Base-by-base conservation (phyloP, 164 flowering plant genomes). In the Sextonia rubra region DNA sequence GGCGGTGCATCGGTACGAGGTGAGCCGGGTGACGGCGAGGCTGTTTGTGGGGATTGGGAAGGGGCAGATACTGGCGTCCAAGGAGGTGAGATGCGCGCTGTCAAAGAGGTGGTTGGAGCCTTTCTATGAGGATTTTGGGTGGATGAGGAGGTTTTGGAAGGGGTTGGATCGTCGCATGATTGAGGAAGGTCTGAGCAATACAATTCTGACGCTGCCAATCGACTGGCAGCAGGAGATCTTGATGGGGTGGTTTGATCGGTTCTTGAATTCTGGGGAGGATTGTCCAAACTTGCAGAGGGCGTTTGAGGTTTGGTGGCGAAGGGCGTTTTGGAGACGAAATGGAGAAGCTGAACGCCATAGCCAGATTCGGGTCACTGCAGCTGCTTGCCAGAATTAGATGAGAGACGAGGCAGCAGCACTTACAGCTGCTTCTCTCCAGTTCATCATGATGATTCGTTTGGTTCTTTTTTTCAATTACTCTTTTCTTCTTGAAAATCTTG, bases 241-340 rank as follows among this genome's bases (percentile, higher is more conserved):
- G 68, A 84, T 95, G 49, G 82, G 89, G 60, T 95, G 99, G 99
- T 95, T 95, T 62, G 77, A 90, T 61, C 75, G 99, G 64, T 95
- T 92, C 83, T 74, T 93, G 78, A 93, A 90, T 76, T 84, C 90
- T 0, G 92, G 94, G 4, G 98, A 92, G 65, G 97, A 95, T 76
- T 93, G 98, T 74, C 99, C 99, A 1, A 95, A 95, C 71, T 86
- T 95, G 23, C 97, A 89, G 78, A 85, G 94, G 78, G 99, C 90
- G 7, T 95, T 95, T 70, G 96, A 95, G 69, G 91, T 88, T 60
- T 95, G 99, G 99, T 95, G 98, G 98, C 85, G 96, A 75, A 84
- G 99, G 76, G 91, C 97, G 0, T 95, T 95, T 62, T 91, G 94
- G 94, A 87, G 80, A 73, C 77, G 97, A 32, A 83, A 74, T 79